phyloP scores from a whole-genome alignment of 495 filamentous ascomycete genomes.

The Aspergillus funiculosus region DNA sequence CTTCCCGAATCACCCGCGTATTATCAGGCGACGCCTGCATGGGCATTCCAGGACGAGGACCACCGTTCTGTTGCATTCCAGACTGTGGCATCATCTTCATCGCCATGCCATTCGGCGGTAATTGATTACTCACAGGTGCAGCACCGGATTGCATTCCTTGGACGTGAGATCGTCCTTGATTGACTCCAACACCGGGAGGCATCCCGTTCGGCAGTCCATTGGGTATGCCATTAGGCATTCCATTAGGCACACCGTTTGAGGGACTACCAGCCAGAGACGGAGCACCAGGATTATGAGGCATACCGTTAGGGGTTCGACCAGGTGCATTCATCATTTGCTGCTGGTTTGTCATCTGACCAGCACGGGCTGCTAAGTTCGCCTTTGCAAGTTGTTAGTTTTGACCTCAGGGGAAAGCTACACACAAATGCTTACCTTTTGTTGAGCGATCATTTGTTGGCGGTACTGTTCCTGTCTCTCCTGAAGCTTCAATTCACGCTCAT shows the following conservation, averaged over 20 bases:
- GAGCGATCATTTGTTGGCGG: slow-evolving; percentile 56
- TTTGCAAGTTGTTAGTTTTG: slow-evolving; percentile 17
- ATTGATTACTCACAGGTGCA: slow-evolving; percentile 38
- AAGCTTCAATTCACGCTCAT: slow-evolving; percentile 73
- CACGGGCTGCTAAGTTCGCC: slow-evolving; percentile 39
- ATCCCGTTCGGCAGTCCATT: slow-evolving; percentile 40
- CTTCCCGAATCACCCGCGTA: slow-evolving; percentile 52
- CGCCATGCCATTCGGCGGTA: slow-evolving; percentile 50
- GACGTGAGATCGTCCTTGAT: slow-evolving; percentile 37
- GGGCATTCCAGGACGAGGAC: slow-evolving; percentile 56
- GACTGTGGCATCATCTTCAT: slow-evolving; percentile 67
- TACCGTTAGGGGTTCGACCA: slow-evolving; percentile 33
- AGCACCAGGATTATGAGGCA: slow-evolving; percentile 36
- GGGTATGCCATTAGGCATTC: slow-evolving; percentile 34
- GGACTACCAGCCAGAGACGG: slow-evolving; percentile 26
- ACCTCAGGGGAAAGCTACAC: not conserved
- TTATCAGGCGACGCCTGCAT: slow-evolving; percentile 49
- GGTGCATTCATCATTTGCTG: slow-evolving; percentile 38
- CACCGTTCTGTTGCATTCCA: slow-evolving; percentile 58
- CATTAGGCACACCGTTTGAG: slow-evolving; percentile 37
- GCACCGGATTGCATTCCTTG: slow-evolving; percentile 35
- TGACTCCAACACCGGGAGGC: slow-evolving; percentile 31
- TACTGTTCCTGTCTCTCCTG: slow-evolving; percentile 67
- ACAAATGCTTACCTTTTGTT: slow-evolving; percentile 52
- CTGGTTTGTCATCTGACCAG: slow-evolving; percentile 41